Evolutionary conservation across 805 yeast species (phyloP).

Genomic region (Ogataea ganodermae): DNA sequence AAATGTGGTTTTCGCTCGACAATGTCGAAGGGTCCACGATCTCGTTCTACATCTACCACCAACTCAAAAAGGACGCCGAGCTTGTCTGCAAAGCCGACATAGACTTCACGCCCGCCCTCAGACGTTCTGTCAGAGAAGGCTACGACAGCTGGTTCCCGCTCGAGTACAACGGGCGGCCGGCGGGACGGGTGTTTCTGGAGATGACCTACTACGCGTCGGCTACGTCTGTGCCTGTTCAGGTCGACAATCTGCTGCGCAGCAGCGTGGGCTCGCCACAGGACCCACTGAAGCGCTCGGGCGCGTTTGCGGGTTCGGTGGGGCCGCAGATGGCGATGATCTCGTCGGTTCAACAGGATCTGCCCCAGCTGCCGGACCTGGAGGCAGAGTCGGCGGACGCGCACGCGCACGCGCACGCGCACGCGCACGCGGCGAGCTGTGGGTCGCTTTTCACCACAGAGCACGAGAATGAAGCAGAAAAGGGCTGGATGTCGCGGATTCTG

Average conservation of each 20-base stretch:
- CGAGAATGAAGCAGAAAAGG: constrained; percentile 7
- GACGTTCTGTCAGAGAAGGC: constrained; percentile 68
- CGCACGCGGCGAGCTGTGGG: background rate
- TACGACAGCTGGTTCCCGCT: constrained; percentile 84
- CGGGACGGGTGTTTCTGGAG: constrained; percentile 87
- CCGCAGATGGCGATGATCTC: constrained; percentile 19
- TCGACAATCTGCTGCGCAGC: constrained; percentile 26
- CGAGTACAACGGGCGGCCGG: constrained; percentile 65
- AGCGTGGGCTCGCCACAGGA: constrained; percentile 4
- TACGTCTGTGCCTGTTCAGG: constrained; percentile 33
- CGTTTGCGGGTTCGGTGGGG: background rate
- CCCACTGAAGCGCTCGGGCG: background rate
- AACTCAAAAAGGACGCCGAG: constrained; percentile 81
- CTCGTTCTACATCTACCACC: constrained; percentile 78
- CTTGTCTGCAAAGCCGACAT: constrained; percentile 81
- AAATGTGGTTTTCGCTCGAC: constrained; percentile 64
- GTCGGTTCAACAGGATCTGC: constrained; percentile 14
- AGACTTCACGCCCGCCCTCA: constrained; percentile 72
- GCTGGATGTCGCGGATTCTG: constrained; percentile 24
- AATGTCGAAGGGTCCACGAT: constrained; percentile 64
- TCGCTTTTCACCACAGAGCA: constrained; percentile 1
- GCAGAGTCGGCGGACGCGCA: constrained; percentile 1
- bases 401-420: background rate
- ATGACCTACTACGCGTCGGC: constrained; percentile 82
- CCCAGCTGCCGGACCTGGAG: constrained; percentile 20